These are phyloP conservation scores for Agrocybe praecox DNA, from an alignment of 768 basidiomycete species.

Conservation along the genomic window DNA sequence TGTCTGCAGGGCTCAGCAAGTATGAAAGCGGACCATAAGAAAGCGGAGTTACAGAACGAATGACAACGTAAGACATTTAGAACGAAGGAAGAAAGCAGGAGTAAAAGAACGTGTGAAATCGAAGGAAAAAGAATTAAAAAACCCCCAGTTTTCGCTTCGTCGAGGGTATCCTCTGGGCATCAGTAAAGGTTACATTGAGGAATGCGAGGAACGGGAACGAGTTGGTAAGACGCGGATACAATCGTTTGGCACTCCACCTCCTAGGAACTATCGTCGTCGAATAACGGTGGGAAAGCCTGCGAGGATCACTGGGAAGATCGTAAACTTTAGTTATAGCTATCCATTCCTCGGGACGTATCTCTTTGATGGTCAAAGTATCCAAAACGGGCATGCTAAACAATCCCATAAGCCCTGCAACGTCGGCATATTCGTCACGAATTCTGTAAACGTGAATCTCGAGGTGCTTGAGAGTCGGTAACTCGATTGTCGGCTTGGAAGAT, in stretches of 20 bases:
- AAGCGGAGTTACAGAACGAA: neutral
- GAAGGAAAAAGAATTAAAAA: neutral
- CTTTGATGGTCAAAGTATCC: slow-evolving; percentile 14
- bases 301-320: slow-evolving; percentile 10
- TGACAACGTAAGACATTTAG: neutral
- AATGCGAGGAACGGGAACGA: slow-evolving; percentile 15
- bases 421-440: slow-evolving; percentile 15
- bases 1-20: no score
- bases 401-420: slow-evolving; percentile 19
- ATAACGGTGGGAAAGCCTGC: neutral
- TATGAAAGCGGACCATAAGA: no score
- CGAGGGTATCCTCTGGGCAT: neutral
- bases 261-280: neutral
- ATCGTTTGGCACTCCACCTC: neutral
- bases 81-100: neutral
- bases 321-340: slow-evolving; percentile 5
- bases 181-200: slow-evolving; percentile 3
- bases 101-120: neutral
- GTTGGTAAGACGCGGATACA: neutral
- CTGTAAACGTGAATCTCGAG: slow-evolving; percentile 23
- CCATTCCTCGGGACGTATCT: slow-evolving; percentile 18
- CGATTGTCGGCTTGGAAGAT: slow-evolving; percentile 11
- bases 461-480: slow-evolving; percentile 14
- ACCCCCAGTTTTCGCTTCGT: neutral
- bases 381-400: slow-evolving; percentile 18